phyloP scores from a whole-genome alignment of 768 basidiomycete species.

The Pholiota microspora region DNA sequence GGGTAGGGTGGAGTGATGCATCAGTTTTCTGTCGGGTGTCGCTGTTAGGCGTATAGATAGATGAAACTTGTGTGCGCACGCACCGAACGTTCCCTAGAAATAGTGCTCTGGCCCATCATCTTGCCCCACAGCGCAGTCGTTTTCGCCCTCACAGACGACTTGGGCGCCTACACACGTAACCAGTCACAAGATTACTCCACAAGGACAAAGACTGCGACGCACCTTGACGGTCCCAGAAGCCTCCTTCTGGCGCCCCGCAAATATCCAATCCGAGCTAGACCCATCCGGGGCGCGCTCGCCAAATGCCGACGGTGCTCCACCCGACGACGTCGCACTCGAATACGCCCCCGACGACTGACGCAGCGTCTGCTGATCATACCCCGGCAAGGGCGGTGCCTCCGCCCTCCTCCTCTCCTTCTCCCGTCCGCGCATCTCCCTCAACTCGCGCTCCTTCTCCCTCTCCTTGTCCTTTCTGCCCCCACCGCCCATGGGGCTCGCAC shows the following conservation, averaged over 20 bases:
- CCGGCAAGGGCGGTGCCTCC: conserved; percentile 12
- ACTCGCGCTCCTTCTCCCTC: conserved; percentile 16
- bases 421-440: conserved; percentile 16
- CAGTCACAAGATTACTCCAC: conserved; percentile 6
- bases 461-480: too few species aligned
- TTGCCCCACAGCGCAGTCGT: conserved; percentile 81
- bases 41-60: conserved; percentile 10
- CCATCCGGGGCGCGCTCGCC: conserved; percentile 29
- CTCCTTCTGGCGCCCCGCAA: conserved; percentile 41
- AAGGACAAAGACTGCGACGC: conserved; percentile 17
- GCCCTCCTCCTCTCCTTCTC: conserved; percentile 11
- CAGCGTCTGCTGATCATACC: background rate
- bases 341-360: conserved; percentile 11
- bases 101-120: conserved; percentile 62
- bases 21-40: conserved; percentile 50
- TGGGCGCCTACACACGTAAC: conserved; percentile 38
- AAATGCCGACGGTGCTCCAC: conserved; percentile 14
- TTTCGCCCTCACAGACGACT: conserved; percentile 70
- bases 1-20: conserved; percentile 30
- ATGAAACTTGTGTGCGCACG: conserved; percentile 18
- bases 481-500: conserved; percentile 38
- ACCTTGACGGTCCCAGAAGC: conserved; percentile 49
- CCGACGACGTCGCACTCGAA: conserved; percentile 16
- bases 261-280: conserved; percentile 40
- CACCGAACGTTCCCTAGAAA: conserved; percentile 70